A percentile compares a stretch with the other conserved stretches of the same genome.
Evolutionary conservation across 176 grass and related monocot species (phyloP).

Genomic region (Oryza australiensis): DNA sequence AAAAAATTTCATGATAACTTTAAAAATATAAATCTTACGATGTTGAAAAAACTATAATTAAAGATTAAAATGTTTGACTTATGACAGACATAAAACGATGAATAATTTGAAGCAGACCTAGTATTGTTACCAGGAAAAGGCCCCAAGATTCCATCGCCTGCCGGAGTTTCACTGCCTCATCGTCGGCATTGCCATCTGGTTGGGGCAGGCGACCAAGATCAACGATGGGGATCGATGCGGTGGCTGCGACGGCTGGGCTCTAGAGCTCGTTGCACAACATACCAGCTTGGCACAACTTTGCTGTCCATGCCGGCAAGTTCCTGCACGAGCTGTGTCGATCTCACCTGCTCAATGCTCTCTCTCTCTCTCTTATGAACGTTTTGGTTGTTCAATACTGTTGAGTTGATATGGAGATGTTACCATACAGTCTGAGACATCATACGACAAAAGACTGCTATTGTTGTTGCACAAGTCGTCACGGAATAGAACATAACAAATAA

Average conservation of each 20-base stretch:
- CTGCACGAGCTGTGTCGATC: slow-evolving; percentile 16
- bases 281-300: slow-evolving; percentile 22
- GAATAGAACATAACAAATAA: no score
- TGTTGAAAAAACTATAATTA: no score
- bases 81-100: no score
- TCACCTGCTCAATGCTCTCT: not conserved
- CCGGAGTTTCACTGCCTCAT: slow-evolving; percentile 49
- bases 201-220: slow-evolving; percentile 44
- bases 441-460: no score
- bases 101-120: no score
- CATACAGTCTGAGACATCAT: not conserved
- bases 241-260: not conserved
- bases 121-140: no score
- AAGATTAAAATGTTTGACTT: no score
- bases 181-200: slow-evolving; percentile 13
- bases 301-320: slow-evolving; percentile 19
- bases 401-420: not conserved
- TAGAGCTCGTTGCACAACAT: slow-evolving; percentile 22
- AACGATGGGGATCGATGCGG: slow-evolving; percentile 28
- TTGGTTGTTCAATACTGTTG: not conserved
- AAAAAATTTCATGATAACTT: no score
- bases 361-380: not conserved
- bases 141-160: slow-evolving; percentile 44
- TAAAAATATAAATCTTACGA: no score
- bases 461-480: no score